Evolutionary conservation across 331 rosid species (phyloP).

Genomic region (Malus hybrid): DNA sequence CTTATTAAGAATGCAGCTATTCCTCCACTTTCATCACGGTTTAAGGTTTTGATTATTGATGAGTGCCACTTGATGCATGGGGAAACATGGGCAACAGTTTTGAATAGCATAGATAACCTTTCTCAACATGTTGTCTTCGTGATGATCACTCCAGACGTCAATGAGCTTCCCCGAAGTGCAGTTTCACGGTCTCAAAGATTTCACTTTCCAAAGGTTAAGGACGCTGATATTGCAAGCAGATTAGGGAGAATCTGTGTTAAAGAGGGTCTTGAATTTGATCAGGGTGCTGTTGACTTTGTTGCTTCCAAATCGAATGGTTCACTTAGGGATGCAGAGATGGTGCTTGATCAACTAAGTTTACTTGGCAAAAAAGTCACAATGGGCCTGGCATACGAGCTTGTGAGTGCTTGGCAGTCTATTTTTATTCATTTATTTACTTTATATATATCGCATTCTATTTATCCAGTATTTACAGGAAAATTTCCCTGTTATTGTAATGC

Average conservation of each 20-base stretch:
- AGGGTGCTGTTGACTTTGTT: slow-evolving; percentile 54
- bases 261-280: slow-evolving; percentile 68
- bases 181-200: slow-evolving; percentile 66
- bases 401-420: slow-evolving; percentile 27
- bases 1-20: slow-evolving; percentile 52
- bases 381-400: slow-evolving; percentile 63
- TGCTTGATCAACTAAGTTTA: slow-evolving; percentile 91
- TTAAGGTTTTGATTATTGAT: slow-evolving; percentile 75
- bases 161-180: slow-evolving; percentile 59
- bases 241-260: slow-evolving; percentile 47
- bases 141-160: slow-evolving; percentile 74
- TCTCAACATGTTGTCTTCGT: slow-evolving; percentile 63
- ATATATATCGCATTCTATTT: neutral
- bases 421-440: slow-evolving; percentile 4
- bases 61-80: slow-evolving; percentile 70
- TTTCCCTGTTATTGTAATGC: slow-evolving; percentile 22
- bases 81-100: slow-evolving; percentile 63
- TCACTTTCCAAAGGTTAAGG: slow-evolving; percentile 74
- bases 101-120: slow-evolving; percentile 53
- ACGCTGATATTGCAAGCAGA: slow-evolving; percentile 58
- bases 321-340: slow-evolving; percentile 86
- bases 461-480: neutral
- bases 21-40: slow-evolving; percentile 51
- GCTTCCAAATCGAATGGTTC: slow-evolving; percentile 78
- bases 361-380: slow-evolving; percentile 62